Evolutionary conservation across 805 yeast species (phyloP), one percentile per base, ranked within the genome.

Genomic region (Trichomonascus vanleenenianus): DNA sequence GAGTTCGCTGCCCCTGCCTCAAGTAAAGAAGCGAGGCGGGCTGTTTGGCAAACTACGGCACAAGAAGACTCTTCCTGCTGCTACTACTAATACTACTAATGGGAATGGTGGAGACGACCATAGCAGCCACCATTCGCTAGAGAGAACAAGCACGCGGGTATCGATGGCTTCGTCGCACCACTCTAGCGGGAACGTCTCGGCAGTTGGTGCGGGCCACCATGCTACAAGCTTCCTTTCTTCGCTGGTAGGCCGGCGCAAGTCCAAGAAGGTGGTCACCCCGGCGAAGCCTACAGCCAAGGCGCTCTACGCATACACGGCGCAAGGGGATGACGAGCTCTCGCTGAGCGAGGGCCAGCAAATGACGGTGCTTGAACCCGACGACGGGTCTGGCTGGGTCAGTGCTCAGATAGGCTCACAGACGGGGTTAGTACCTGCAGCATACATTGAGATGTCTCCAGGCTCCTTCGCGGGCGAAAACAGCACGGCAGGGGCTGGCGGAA

Each of bases 311-410:
- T 89, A 86, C 61, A 63, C 68, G 5, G 79, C 88, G 1, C 64
- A 74, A 8, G 96, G 88, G 2, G 76, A 72, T 18, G 97, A 89
- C 58, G 98, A 93, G 65, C 68, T 79, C 1, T 61, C 76, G 2
- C 66, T 89, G 0, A 44, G 57, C 4, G 73, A 76, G 0, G 88
- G 89, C 9, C 94, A 84, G 27, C 56, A 61, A 1, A 64, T 89
- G 35, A 66, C 66, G 3, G 72, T 91, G 3, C 45, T 81, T 0
- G 79, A 76, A 42, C 66, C 67, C 1, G 97, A 93, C 60, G 89
- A 85, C 51, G 97, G 96, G 0, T 79, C 86, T 14, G 98, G 98
- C 0, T 91, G 98, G 98, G 83, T 95, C 1, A 65, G 68, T 53
- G 78, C 88, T 8, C 68, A 71, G n/a, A 51, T 67, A 2, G 74